Conservation (phyloP, 345 rosid genomes). For the Salix arbutifolia region DNA sequence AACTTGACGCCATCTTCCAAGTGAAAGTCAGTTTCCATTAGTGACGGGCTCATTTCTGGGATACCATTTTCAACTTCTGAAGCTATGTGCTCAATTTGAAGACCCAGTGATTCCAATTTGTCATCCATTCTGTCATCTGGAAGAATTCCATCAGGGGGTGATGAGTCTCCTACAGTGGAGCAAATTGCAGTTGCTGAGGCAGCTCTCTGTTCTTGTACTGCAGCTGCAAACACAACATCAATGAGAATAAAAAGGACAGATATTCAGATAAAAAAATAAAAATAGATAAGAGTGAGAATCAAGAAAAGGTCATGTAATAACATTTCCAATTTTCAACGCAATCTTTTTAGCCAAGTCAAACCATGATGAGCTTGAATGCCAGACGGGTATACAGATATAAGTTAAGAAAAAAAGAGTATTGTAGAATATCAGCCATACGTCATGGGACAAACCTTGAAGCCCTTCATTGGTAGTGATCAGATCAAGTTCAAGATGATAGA, state of each 20-base stretch:
- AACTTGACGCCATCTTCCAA: slow-evolving; percentile 45
- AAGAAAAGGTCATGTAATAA: neutral
- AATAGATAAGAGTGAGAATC: neutral
- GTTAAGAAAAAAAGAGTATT: neutral
- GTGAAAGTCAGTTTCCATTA: slow-evolving; percentile 27
- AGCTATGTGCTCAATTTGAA: slow-evolving; percentile 25
- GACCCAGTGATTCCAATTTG: slow-evolving; percentile 47
- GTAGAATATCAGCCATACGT: neutral
- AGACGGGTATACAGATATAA: no score
- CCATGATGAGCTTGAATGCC: neutral
- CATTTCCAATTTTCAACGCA: neutral
- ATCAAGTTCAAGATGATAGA: slow-evolving; percentile 87
- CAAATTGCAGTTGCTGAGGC: slow-evolving; percentile 62
- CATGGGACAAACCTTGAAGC: slow-evolving; percentile 54
- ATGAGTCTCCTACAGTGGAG: slow-evolving; percentile 72
- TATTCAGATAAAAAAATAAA: neutral
- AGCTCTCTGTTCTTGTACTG: slow-evolving; percentile 71
- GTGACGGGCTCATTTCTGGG: slow-evolving; percentile 25
- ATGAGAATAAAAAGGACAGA: neutral
- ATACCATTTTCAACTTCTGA: slow-evolving; percentile 34
- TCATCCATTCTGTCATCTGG: slow-evolving; percentile 49
- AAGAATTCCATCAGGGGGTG: slow-evolving; percentile 46
- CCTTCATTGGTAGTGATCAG: slow-evolving; percentile 69
- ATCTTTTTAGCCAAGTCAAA: neutral
- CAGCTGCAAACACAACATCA: slow-evolving; percentile 36